Percentiles rank a stretch among this genome's conserved stretches.
Conservation (phyloP, 2,329 filamentous ascomycete genomes). For the Ilyonectria destructans region DNA sequence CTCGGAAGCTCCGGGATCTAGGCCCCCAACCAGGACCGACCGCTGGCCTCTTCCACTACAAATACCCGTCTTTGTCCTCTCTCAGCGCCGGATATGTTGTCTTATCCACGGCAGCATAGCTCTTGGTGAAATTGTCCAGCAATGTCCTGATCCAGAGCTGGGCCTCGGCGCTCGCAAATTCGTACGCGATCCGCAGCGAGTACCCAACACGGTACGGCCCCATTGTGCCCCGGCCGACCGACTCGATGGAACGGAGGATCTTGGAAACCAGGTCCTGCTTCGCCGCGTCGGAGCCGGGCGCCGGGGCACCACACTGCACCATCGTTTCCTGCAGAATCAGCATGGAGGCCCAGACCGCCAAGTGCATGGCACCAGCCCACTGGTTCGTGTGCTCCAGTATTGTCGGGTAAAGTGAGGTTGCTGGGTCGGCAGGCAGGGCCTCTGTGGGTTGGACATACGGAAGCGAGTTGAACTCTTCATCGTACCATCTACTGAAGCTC, state of each 20-base stretch:
- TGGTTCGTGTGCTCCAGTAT: conserved; percentile 52
- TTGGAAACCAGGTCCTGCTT: conserved; percentile 50
- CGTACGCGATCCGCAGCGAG: conserved; percentile 57
- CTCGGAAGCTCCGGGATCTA: neutral
- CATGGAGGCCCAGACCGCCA: conserved; percentile 58
- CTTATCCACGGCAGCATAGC: conserved; percentile 54
- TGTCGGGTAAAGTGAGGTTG: conserved; percentile 52
- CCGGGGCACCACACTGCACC: conserved; percentile 51
- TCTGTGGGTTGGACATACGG: conserved; percentile 47
- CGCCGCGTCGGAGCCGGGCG: conserved; percentile 43
- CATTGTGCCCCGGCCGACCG: conserved; percentile 55
- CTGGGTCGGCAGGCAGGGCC: conserved; percentile 49
- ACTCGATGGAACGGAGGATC: conserved; percentile 59
- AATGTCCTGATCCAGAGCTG: conserved; percentile 55
- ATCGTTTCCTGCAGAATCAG: conserved; percentile 59
- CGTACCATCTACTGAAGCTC: conserved; percentile 55
- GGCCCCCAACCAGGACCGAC: neutral
- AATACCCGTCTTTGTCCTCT: conserved; percentile 39
- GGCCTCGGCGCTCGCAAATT: conserved; percentile 54
- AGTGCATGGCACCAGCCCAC: conserved; percentile 56
- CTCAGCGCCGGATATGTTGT: conserved; percentile 48
- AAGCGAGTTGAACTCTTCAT: conserved; percentile 44
- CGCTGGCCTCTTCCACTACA: conserved; percentile 10
- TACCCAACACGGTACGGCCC: conserved; percentile 58
- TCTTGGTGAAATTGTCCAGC: conserved; percentile 51